A percentile compares a stretch with the other conserved stretches of the same genome.
Conservation (phyloP, 148 eudicot genomes). For the Cornus suecica region DNA sequence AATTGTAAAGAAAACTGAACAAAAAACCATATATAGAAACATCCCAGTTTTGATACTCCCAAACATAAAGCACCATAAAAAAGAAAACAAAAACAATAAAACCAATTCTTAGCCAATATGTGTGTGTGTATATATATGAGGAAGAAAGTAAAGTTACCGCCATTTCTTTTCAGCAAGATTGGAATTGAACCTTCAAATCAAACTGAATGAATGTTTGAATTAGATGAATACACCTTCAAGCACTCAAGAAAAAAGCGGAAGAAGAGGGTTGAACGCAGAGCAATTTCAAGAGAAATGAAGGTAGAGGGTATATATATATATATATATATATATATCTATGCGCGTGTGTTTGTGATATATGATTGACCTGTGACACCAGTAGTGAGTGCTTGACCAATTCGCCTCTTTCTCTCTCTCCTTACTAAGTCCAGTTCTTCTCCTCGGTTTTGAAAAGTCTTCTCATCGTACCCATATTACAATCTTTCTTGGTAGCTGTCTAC, state of each 20-base stretch:
- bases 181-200: background rate
- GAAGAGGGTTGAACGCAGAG: background rate
- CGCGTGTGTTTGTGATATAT: no score
- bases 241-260: background rate
- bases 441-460: background rate
- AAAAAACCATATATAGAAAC: background rate
- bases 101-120: background rate
- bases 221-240: no score
- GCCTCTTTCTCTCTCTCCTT: background rate
- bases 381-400: conserved; percentile 25
- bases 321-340: no score
- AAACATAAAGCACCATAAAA: background rate
- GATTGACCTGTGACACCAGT: conserved; percentile 27
- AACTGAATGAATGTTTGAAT: no score
- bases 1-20: background rate
- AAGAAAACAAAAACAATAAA: background rate
- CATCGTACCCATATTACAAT: background rate
- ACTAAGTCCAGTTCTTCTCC: background rate
- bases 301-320: conserved; percentile 12
- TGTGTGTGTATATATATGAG: no score
- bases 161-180: conserved; percentile 4
- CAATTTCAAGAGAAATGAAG: background rate
- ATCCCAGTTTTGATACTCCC: background rate
- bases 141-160: conserved; percentile 3
- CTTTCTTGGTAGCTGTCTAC: background rate